Percentiles rank a stretch among this genome's conserved stretches.
Conservation (phyloP, 2,329 filamentous ascomycete genomes). For the Diaporthe citriasiana region DNA sequence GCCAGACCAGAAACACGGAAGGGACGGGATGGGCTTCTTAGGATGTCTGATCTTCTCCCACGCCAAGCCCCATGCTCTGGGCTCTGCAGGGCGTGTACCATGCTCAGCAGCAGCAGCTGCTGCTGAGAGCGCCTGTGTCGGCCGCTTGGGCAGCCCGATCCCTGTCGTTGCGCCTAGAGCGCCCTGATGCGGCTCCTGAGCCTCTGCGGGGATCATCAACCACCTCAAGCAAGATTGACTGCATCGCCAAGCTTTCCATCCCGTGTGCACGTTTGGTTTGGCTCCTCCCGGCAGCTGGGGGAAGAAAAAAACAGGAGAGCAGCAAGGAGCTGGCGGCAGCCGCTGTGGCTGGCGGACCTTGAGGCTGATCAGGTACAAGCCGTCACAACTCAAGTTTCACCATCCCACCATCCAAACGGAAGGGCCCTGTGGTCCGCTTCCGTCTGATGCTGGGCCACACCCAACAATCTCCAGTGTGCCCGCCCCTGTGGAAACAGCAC, state of each 20-base stretch:
- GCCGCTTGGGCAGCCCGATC: too few species aligned
- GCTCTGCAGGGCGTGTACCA: too few species aligned
- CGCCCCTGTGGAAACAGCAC: slow-evolving; percentile 6
- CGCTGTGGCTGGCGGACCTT: slow-evolving; percentile 26
- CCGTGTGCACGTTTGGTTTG: slow-evolving; percentile 15
- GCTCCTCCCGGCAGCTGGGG: too few species aligned
- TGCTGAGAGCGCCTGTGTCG: too few species aligned
- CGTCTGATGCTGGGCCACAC: slow-evolving; percentile 17
- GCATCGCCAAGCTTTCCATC: slow-evolving; percentile 33
- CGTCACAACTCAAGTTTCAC: slow-evolving; percentile 41
- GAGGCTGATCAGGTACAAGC: slow-evolving; percentile 40
- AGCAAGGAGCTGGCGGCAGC: neutral
- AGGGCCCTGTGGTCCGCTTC: slow-evolving; percentile 2
- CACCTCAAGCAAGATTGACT: slow-evolving; percentile 29
- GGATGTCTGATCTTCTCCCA: slow-evolving; percentile 37
- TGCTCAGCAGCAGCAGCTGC: too few species aligned
- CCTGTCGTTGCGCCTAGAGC: neutral
- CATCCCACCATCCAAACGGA: slow-evolving; percentile 6
- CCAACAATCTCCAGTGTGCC: slow-evolving; percentile 5
- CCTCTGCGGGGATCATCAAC: slow-evolving; percentile 16
- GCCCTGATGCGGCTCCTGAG: slow-evolving; percentile 19
- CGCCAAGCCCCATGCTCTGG: slow-evolving; percentile 22
- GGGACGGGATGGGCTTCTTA: slow-evolving; percentile 26
- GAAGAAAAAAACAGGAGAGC: neutral
- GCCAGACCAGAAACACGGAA: slow-evolving; percentile 40